Conservation (phyloP, 2,329 filamentous ascomycete genomes). For the Sclerotinia minor region DNA sequence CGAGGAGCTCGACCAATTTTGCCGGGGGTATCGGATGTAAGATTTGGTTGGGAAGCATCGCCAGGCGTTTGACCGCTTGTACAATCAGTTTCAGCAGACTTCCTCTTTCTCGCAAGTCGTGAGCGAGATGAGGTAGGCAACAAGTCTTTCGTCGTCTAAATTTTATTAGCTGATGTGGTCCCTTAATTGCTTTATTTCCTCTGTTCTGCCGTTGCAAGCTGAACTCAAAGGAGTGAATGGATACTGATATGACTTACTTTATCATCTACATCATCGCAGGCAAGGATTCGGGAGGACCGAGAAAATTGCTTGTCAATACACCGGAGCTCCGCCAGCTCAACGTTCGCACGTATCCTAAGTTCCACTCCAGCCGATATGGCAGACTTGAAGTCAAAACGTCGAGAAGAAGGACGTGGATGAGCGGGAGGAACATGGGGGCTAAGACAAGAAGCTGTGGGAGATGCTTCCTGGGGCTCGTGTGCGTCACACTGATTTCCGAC, state of each 20-base stretch:
- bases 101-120: too few species aligned
- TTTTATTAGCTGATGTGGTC: background rate
- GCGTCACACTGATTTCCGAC: background rate
- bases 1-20: background rate
- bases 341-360: rapidly evolving
- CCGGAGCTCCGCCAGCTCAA: rapidly evolving
- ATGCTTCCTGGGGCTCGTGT: background rate
- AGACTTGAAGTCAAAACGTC: background rate
- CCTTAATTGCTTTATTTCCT: background rate
- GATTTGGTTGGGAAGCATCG: too few species aligned
- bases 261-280: too few species aligned
- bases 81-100: too few species aligned
- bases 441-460: background rate
- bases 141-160: background rate
- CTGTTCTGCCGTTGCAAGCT: background rate
- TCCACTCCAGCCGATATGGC: background rate
- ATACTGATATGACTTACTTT: background rate
- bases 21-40: too few species aligned
- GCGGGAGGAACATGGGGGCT: background rate
- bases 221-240: background rate
- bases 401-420: background rate
- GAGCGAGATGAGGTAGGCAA: too few species aligned
- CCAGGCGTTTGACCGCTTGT: too few species aligned
- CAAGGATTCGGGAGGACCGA: too few species aligned
- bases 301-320: background rate